These are phyloP conservation scores for Suhomyces chickasaworum DNA, from an alignment of 1,139 yeast genomes.

Conservation along the genomic window DNA sequence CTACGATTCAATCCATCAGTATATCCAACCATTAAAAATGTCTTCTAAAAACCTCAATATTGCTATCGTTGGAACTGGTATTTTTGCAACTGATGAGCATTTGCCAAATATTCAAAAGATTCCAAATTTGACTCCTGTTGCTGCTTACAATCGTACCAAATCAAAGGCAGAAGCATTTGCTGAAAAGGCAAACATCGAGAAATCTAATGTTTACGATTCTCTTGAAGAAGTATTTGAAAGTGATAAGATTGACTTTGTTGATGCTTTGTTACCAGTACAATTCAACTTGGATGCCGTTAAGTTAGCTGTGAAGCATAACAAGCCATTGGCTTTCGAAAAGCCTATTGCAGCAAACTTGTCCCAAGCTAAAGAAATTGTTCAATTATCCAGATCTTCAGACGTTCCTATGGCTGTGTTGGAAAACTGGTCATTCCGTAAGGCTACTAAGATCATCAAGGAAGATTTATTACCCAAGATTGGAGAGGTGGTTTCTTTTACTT, in stretches of 20 bases:
- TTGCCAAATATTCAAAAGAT: slow-evolving; percentile 66
- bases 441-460: slow-evolving; percentile 52
- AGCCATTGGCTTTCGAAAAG: slow-evolving; percentile 82
- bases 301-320: slow-evolving; percentile 66
- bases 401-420: slow-evolving; percentile 79
- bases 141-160: slow-evolving; percentile 81
- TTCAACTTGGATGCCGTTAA: slow-evolving; percentile 67
- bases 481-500: slow-evolving; percentile 71
- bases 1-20: neutral
- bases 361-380: slow-evolving; percentile 79
- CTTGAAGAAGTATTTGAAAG: slow-evolving; percentile 68
- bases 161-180: slow-evolving; percentile 83
- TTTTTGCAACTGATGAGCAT: slow-evolving; percentile 83
- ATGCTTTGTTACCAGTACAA: slow-evolving; percentile 86
- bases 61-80: slow-evolving; percentile 89
- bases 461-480: slow-evolving; percentile 72
- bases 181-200: slow-evolving; percentile 53
- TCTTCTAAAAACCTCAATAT: slow-evolving; percentile 44
- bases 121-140: slow-evolving; percentile 37
- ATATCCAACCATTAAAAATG: slow-evolving; percentile 9
- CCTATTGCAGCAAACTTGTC: slow-evolving; percentile 85
- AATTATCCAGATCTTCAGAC: slow-evolving; percentile 56
- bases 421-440: slow-evolving; percentile 75
- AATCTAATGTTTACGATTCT: slow-evolving; percentile 58
- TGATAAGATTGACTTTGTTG: slow-evolving; percentile 68